These are phyloP conservation scores for Boletus rex-veris DNA, from an alignment of 768 basidiomycete species.

Conservation along the genomic window DNA sequence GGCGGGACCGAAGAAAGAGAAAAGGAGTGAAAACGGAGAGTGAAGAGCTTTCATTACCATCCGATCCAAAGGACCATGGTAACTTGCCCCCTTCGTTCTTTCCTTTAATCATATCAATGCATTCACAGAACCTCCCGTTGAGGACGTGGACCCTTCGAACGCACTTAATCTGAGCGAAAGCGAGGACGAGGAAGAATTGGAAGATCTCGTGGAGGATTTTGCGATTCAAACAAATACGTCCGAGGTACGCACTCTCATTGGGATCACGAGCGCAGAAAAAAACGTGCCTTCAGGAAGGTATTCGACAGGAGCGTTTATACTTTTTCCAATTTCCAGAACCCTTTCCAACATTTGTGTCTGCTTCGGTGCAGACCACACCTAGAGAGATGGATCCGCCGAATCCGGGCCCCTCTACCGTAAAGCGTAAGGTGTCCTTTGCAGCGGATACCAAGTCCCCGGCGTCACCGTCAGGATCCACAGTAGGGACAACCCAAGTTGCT, in stretches of 20 bases:
- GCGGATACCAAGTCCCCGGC: constrained; percentile 53
- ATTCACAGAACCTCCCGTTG: constrained; percentile 4
- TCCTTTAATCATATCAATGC: not conserved
- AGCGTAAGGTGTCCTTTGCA: constrained; percentile 61
- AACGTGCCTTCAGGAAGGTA: constrained; percentile 38
- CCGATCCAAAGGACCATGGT: constrained; percentile 35
- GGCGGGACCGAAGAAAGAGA: constrained; percentile 33
- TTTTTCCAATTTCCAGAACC: constrained; percentile 89
- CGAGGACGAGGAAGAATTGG: constrained; percentile 77
- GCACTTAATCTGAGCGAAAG: constrained; percentile 70
- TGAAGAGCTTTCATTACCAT: constrained; percentile 36
- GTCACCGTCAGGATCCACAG: constrained; percentile 23
- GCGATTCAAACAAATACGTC: constrained; percentile 37
- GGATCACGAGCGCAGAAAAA: not conserved
- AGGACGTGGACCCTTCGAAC: constrained; percentile 45
- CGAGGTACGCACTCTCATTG: constrained; percentile 33
- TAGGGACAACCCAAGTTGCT: constrained; percentile 16
- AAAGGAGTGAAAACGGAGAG: constrained; percentile 41
- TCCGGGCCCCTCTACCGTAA: constrained; percentile 24
- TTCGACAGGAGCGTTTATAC: constrained; percentile 67
- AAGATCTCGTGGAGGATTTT: constrained; percentile 74
- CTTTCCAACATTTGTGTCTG: constrained; percentile 68
- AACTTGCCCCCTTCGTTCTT: constrained; percentile 1
- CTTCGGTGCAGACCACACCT: constrained; percentile 28
- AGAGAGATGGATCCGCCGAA: constrained; percentile 31